These are phyloP conservation scores for Naganishia sp. DNA, from an alignment of 1,284 basidiomycete species.

Conservation along the genomic window DNA sequence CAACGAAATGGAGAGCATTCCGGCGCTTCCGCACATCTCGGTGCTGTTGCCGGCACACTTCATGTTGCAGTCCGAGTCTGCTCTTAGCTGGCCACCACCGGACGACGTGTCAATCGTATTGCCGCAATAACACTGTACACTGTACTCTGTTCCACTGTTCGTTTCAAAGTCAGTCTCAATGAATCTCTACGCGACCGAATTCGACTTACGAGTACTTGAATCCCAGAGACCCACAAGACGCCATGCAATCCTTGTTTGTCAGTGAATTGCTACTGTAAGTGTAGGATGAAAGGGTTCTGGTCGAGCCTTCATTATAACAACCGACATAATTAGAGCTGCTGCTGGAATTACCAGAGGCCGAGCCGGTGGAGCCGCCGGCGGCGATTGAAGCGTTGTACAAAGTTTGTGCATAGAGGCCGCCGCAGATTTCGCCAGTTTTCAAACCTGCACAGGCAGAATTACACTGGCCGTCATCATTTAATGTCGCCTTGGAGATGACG, in stretches of 20 bases:
- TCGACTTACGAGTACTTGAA: constrained; percentile 5
- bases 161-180: not conserved
- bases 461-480: constrained; percentile 30
- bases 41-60: constrained; percentile 42
- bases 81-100: constrained; percentile 23
- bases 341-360: not conserved
- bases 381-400: not conserved
- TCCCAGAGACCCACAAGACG: not conserved
- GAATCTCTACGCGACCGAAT: not conserved
- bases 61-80: constrained; percentile 16
- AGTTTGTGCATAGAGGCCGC: not conserved
- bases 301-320: not conserved
- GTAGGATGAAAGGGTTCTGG: not conserved
- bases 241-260: not conserved
- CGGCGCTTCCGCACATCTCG: constrained; percentile 41
- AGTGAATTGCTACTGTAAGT: not conserved
- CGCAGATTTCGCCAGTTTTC: constrained; percentile 36
- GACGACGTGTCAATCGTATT: constrained; percentile 34
- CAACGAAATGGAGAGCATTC: constrained; percentile 38
- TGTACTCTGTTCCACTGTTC: constrained; percentile 20
- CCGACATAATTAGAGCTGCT: not conserved
- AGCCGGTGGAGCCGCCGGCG: constrained; percentile 11
- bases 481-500: not conserved
- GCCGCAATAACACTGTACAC: constrained; percentile 28
- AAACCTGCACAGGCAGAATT: constrained; percentile 38